Conservation (phyloP, 2,329 filamentous ascomycete species). For the Coniochaeta sp. region DNA sequence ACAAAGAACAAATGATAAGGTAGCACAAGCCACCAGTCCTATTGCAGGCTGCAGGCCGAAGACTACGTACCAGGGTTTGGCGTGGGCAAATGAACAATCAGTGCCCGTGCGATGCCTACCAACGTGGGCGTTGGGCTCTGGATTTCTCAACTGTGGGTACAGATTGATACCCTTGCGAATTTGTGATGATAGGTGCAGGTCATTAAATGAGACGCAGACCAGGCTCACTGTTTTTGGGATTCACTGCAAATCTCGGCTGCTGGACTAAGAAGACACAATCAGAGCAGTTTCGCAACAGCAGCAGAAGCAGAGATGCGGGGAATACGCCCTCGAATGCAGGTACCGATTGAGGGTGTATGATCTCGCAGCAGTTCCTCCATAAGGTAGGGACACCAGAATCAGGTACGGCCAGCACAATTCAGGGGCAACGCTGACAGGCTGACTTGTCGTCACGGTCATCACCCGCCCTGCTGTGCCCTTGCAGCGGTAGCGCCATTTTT, state of each 20-base stretch:
- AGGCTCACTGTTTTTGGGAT: no score
- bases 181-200: neutral
- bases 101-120: neutral
- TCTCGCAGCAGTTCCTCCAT: no score
- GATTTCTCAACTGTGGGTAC: neutral
- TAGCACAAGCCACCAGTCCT: neutral
- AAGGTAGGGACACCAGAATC: no score
- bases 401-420: neutral
- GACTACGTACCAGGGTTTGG: neutral
- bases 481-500: neutral
- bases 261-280: neutral
- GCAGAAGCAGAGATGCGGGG: neutral
- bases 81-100: no score
- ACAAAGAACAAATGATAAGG: neutral
- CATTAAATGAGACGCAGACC: neutral
- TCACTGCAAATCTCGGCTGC: no score
- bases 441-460: neutral
- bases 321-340: neutral
- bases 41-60: neutral
- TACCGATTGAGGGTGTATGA: neutral
- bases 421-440: neutral
- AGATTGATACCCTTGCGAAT: neutral
- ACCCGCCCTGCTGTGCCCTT: neutral
- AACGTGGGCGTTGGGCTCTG: no score
- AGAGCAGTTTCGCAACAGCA: neutral